A percentile compares a stretch with the other conserved stretches of the same genome.
Conservation (phyloP, 768 basidiomycete species). For the Gymnopilus junonius region DNA sequence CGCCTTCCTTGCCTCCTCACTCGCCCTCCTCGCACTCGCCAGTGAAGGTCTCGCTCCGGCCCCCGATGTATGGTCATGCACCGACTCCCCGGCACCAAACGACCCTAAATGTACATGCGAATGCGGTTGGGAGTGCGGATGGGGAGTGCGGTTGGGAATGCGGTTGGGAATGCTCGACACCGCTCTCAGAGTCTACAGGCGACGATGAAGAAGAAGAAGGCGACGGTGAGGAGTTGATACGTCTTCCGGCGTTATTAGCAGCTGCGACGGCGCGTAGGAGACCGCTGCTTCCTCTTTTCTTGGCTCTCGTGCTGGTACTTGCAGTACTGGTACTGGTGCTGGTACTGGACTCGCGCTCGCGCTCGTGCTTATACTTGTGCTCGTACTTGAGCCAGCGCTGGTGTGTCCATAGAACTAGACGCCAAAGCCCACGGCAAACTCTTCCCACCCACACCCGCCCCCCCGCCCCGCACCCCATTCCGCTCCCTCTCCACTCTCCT, state of each 20-base stretch:
- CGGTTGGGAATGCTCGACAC: too few relatives aligned
- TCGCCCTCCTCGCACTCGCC: conserved; percentile 13
- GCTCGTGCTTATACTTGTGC: conserved; percentile 9
- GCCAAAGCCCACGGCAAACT: too few relatives aligned
- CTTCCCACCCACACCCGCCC: too few relatives aligned
- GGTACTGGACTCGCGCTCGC: neutral
- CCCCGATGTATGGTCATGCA: too few relatives aligned
- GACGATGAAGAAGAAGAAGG: neutral
- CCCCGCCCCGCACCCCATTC: neutral
- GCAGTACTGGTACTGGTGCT: neutral
- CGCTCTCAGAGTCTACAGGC: too few relatives aligned
- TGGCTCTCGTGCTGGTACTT: conserved; percentile 36
- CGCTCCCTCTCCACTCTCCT: conserved; percentile 56
- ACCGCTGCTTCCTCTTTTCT: conserved; percentile 55
- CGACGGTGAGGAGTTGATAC: conserved; percentile 11
- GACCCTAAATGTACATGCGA: too few relatives aligned
- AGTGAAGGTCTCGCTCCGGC: conserved; percentile 6
- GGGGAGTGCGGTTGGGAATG: too few relatives aligned
- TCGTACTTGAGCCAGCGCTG: too few relatives aligned
- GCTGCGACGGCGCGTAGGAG: conserved; percentile 66
- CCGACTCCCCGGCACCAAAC: too few relatives aligned
- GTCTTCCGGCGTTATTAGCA: conserved; percentile 48
- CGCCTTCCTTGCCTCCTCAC: conserved; percentile 9
- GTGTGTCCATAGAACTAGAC: too few relatives aligned
- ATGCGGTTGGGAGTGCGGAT: too few relatives aligned